A percentile compares a stretch with the other conserved stretches of the same genome.
phyloP scores from a whole-genome alignment of 1,284 basidiomycete genomes.

The Trichosporon sp. region DNA sequence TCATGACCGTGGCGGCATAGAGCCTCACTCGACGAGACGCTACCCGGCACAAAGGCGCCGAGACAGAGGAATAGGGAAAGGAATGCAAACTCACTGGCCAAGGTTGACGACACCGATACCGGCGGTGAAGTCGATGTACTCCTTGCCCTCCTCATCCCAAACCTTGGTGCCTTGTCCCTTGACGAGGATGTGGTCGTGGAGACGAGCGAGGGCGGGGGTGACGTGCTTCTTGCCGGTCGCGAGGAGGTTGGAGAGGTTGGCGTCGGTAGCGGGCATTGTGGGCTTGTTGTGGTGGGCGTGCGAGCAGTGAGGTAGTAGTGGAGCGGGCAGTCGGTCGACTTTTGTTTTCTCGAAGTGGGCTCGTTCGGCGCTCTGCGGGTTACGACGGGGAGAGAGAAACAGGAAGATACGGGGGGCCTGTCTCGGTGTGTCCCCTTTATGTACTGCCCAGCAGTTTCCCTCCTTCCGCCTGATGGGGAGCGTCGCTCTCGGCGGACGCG shows the following conservation, averaged over 20 bases:
- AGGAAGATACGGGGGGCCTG: background rate
- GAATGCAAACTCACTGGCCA: slow-evolving; percentile 13
- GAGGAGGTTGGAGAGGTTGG: slow-evolving; percentile 22
- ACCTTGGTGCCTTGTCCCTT: slow-evolving; percentile 75
- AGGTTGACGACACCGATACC: slow-evolving; percentile 60
- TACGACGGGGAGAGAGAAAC: background rate
- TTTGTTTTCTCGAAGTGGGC: background rate
- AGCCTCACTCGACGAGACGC: too few relatives aligned
- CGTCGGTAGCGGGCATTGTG: slow-evolving; percentile 20
- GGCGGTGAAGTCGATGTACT: slow-evolving; percentile 70
- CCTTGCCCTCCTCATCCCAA: slow-evolving; percentile 57
- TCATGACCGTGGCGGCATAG: too few relatives aligned
- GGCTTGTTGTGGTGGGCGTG: background rate
- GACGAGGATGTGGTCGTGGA: slow-evolving; percentile 60
- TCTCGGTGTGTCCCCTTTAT: background rate
- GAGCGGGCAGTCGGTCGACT: background rate
- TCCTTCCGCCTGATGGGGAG: too few relatives aligned
- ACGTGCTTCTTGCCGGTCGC: slow-evolving; percentile 26
- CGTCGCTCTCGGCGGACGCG: background rate
- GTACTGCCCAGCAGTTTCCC: background rate
- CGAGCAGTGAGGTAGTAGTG: background rate
- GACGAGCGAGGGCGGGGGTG: slow-evolving; percentile 30
- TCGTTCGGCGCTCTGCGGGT: background rate
- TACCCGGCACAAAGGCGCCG: too few relatives aligned
- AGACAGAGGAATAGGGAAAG: background rate